Evolutionary conservation across 106 monocot species (phyloP), one percentile per base, ranked within the genome.

Genomic region (Triglochin maritima): DNA sequence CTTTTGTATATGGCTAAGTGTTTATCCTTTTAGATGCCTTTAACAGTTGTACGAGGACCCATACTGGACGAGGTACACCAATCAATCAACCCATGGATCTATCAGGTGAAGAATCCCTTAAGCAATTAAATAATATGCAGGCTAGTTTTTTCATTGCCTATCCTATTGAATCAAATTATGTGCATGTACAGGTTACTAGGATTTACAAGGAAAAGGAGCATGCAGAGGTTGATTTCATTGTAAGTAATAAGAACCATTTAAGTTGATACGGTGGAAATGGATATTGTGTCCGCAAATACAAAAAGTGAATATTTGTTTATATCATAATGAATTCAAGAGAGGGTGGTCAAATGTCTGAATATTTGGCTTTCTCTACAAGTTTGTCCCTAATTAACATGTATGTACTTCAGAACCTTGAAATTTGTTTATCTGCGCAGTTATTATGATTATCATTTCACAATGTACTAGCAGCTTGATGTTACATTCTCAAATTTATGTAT

Each of bases 61-160:
- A 69, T 98, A 76, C 64, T 98, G 54, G 96, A 98, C 77, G 96
- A 98, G 76, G 96, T 92, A 69, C 91, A 98, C 75, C 91, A 98
- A 63, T 80, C 80, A 70, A 83, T 98, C 50, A 98, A 79, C 78
- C 79, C 91, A 72, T 98, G 96, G 96, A 92, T 98, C 73, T 86
- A 88, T 81, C 96, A 98, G 96, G 96, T 98, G 47, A 69, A 45
- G 6, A 4, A 69, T 47, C 45, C 29, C 5, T 69, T 57, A 42
- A 67, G 11, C 4, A 17, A 29, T 48, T 54, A 13, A 9, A 54
- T 9, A 9, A 8, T 54, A 9, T 54, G 7, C 10, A 0, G 7
- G 53, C 7, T 54, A 9, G 10, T 54, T 8, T 54, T 54, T 8
- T 54, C 13, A 54, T 54, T 54, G 53, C 53, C 13, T 8, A 4